Percentiles rank a stretch among this genome's conserved stretches.
Conservation (phyloP, 441 rosid species). For the Erysimum cheiri region DNA sequence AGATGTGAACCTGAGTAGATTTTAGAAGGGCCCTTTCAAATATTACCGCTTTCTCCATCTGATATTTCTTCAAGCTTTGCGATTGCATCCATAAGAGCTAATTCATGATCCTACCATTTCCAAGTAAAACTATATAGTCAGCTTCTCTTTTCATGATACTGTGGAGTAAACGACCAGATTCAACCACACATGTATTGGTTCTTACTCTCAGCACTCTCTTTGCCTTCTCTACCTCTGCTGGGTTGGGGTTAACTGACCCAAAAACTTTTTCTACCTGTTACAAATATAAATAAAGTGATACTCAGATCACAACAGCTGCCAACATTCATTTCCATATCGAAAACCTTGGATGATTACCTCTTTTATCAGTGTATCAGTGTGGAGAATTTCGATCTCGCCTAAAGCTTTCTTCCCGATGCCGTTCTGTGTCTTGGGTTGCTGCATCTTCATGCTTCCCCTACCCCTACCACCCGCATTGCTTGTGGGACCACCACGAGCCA, state of each 20-base stretch:
- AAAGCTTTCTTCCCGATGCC: constrained; percentile 80
- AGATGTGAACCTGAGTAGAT: constrained; percentile 40
- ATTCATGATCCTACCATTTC: constrained; percentile 84
- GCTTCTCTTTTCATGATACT: constrained; percentile 18
- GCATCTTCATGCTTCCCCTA: constrained; percentile 78
- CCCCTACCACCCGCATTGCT: constrained; percentile 81
- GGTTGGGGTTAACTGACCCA: constrained; percentile 73
- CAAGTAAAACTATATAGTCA: constrained; percentile 19
- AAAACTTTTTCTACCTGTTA: constrained; percentile 93
- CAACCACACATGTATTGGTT: constrained; percentile 14
- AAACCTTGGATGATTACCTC: constrained; percentile 61
- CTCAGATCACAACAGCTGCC: constrained; percentile 14
- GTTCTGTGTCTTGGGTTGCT: constrained; percentile 66
- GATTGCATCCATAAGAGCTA: constrained; percentile 87
- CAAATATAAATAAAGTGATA: constrained; percentile 15
- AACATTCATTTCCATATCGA: constrained; percentile 15
- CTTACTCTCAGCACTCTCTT: constrained; percentile 88
- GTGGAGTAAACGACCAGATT: neutral
- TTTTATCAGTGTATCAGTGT: constrained; percentile 84
- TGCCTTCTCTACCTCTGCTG: constrained; percentile 83
- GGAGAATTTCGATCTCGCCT: constrained; percentile 89
- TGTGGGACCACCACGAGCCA: constrained; percentile 68
- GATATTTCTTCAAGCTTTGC: constrained; percentile 96
- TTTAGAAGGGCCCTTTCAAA: constrained; percentile 4
- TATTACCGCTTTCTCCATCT: constrained; percentile 89